A percentile compares a stretch with the other conserved stretches of the same genome.
These are phyloP conservation scores for Entophlyctis luteolus DNA, from an alignment of 192 early-diverging fungal genomes.

Conservation along the genomic window DNA sequence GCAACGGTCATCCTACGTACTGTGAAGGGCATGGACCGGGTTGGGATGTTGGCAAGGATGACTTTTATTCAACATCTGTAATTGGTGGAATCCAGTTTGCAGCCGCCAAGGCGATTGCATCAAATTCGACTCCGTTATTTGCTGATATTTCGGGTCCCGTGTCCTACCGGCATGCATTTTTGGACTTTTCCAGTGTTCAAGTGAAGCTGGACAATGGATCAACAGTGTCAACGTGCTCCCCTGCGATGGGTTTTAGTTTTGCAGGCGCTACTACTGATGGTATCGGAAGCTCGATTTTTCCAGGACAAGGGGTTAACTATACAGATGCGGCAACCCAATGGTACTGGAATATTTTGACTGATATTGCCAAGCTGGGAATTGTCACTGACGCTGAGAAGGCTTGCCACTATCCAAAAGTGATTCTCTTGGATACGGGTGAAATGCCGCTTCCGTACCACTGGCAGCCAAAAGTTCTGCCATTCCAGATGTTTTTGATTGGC, in stretches of 20 bases:
- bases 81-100: constrained; percentile 38
- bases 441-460: constrained; percentile 38
- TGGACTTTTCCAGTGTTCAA: constrained; percentile 42
- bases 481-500: constrained; percentile 48
- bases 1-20: constrained; percentile 32
- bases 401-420: constrained; percentile 56
- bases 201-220: too few relatives aligned
- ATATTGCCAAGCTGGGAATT: too few relatives aligned
- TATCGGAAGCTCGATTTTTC: too few relatives aligned
- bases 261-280: too few relatives aligned
- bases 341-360: too few relatives aligned
- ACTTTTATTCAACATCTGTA: constrained; percentile 31
- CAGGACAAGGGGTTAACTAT: too few relatives aligned
- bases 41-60: constrained; percentile 32
- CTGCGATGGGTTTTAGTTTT: too few relatives aligned
- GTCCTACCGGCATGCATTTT: constrained; percentile 40
- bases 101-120: constrained; percentile 25
- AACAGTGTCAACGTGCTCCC: constrained; percentile 23
- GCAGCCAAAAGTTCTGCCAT: constrained; percentile 48
- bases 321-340: too few relatives aligned
- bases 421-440: constrained; percentile 53
- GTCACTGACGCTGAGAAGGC: too few relatives aligned
- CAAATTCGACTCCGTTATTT: too few relatives aligned
- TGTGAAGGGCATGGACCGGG: constrained; percentile 44
- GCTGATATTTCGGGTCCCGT: neutral